A percentile compares a stretch with the other conserved stretches of the same genome.
Conservation (phyloP, 208 protist species). For the Polymyxa betae region DNA sequence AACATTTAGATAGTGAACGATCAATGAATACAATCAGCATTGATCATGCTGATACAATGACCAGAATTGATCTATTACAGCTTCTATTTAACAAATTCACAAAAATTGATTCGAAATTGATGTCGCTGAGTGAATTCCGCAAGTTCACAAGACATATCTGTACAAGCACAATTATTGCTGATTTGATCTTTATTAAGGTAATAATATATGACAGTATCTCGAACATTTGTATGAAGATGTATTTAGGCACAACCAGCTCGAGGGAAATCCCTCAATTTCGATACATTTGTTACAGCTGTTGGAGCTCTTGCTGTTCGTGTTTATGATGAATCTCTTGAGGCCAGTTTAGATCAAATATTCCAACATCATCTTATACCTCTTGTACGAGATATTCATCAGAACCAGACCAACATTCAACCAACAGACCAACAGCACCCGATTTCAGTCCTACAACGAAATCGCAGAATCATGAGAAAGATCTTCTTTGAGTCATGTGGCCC, state of each 20-base stretch:
- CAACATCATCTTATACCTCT: neutral
- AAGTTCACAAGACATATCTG: neutral
- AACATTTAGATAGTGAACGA: neutral
- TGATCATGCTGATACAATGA: neutral
- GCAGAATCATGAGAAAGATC: neutral
- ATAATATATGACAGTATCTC: neutral
- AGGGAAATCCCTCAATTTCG: neutral
- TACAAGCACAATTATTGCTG: neutral
- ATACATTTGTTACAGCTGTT: neutral
- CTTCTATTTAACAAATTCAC: neutral
- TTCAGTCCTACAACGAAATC: neutral
- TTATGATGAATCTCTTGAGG: neutral
- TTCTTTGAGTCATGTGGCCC: neutral
- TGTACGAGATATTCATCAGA: neutral
- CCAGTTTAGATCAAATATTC: neutral
- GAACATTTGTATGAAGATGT: neutral
- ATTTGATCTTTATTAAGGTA: neutral
- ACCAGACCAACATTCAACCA: neutral
- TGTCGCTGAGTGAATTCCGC: neutral
- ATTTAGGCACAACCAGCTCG: neutral
- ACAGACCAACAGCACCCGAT: neutral
- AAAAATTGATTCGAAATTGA: neutral
- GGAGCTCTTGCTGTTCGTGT: neutral
- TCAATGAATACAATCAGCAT: neutral
- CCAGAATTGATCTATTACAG: neutral